phyloP scores from a whole-genome alignment of 441 rosid genomes.

The Manihot esculenta region DNA sequence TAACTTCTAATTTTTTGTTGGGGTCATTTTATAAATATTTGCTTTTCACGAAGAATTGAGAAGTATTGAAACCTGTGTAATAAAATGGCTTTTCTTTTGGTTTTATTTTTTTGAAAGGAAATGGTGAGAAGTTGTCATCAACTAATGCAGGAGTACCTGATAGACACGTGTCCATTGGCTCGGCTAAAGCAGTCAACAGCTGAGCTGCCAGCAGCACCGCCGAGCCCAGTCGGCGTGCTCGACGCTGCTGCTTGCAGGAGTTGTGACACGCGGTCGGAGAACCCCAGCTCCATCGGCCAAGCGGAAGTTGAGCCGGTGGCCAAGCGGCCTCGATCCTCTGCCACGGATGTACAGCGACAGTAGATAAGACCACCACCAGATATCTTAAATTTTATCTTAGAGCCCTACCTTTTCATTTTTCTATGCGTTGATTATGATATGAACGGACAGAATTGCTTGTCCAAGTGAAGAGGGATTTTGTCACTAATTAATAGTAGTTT shows the following conservation, averaged over 20 bases:
- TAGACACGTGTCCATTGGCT: conserved; percentile 54
- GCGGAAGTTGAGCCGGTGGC: conserved; percentile 29
- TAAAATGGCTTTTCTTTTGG: conserved; percentile 19
- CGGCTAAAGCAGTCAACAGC: conserved; percentile 25
- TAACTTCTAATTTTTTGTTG: background rate
- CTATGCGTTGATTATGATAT: conserved; percentile 14
- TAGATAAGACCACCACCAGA: conserved; percentile 35
- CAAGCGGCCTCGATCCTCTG: conserved; percentile 49
- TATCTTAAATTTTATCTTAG: conserved; percentile 2
- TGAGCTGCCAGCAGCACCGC: conserved; percentile 35
- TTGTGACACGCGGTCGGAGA: conserved; percentile 45
- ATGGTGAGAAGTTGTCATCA: conserved; percentile 69
- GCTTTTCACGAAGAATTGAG: conserved; percentile 15
- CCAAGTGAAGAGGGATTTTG: conserved; percentile 13
- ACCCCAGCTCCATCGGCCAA: conserved; percentile 32
- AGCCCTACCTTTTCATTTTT: conserved; percentile 2
- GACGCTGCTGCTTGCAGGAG: conserved; percentile 60
- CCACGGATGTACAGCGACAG: conserved; percentile 47
- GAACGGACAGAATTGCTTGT: conserved; percentile 12
- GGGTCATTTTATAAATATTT: conserved; percentile 22
- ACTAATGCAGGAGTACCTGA: conserved; percentile 59
- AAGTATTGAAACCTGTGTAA: conserved; percentile 40
- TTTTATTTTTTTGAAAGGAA: conserved; percentile 38
- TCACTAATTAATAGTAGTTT: background rate
- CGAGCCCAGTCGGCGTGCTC: conserved; percentile 61